Base-by-base conservation (phyloP, 441 rosid species). In the Erodium trifolium region DNA sequence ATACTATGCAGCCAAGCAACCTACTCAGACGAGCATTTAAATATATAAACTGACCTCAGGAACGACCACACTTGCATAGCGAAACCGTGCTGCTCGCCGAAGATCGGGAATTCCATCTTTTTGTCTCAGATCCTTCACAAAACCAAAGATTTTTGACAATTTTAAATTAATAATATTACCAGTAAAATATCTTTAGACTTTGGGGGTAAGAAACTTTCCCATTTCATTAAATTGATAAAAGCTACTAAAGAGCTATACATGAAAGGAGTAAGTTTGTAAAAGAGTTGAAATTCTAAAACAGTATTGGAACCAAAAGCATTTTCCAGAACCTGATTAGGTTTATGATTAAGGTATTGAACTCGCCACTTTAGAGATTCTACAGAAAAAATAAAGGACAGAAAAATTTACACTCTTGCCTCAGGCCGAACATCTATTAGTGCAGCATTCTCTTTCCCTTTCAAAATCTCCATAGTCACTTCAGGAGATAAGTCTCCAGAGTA, bases 401-500 rank as follows among this genome's bases (percentile, higher is more conserved):
- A 77, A 76, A 45, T 76, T 79, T 72, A 78, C 72, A 73, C 70
- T 81, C 99, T 90, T 87, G 90, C 99, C 88, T 94, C 97, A 49
- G 97, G 91, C 84, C 97, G 86, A 81, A 95, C 82, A 85, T 95
- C 98, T 62, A 95, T 80, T 63, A 95, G 92, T 27, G 88, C 81
- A 37, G 88, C 82, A 74, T 87, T 85, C 77, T 89, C 89, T 84
- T 75, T 78, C 69, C 92, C 88, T 64, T 64, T 75, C 76, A 95
- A 80, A 69, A 95, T 88, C 83, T 90, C 88, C 68, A 92, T 76
- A 39, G 96, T 85, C 76, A 73, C 75, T 45, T 81, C 72, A 77
- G 99, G 91, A 78, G 99, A 86, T 75, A 95, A 79, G 82, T 92
- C 92, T 76, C 99, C 97, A 70, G 96, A 86, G 73, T 95, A 95